Evolutionary conservation across 2,329 filamentous ascomycete species (phyloP).

Genomic region (Alternaria sp.): DNA sequence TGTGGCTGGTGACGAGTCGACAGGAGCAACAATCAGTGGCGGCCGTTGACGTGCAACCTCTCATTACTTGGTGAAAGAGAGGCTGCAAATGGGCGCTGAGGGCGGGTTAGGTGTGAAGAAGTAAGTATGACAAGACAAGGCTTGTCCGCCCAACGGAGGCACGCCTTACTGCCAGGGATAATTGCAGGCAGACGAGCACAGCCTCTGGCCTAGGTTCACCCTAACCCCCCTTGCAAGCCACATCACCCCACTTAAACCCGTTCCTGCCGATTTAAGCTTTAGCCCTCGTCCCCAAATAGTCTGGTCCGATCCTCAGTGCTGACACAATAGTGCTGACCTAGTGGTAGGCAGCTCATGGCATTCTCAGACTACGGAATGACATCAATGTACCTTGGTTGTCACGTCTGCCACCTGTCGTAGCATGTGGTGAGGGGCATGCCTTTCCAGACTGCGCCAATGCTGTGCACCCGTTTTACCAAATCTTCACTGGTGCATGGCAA

Average conservation of each 20-base stretch:
- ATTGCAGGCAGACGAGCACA: slow-evolving; percentile 22
- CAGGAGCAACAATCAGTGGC: slow-evolving; percentile 13
- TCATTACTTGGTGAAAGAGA: slow-evolving; percentile 5
- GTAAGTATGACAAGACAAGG: slow-evolving; percentile 16
- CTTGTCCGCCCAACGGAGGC: slow-evolving; percentile 10
- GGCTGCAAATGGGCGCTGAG: background rate
- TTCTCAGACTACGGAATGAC: background rate
- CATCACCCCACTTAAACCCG: slow-evolving; percentile 29
- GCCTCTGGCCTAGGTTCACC: slow-evolving; percentile 11
- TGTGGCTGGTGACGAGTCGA: slow-evolving; percentile 18
- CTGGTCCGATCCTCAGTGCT: background rate
- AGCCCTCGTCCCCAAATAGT: slow-evolving; percentile 18
- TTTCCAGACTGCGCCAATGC: slow-evolving; percentile 13
- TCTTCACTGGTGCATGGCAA: slow-evolving; percentile 16
- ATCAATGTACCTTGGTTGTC: background rate
- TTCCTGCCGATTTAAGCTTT: slow-evolving; percentile 29
- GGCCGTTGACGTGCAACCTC: slow-evolving; percentile 8
- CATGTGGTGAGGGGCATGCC: slow-evolving; percentile 2
- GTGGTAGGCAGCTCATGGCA: background rate
- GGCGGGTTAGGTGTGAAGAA: background rate
- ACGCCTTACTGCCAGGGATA: slow-evolving; percentile 21
- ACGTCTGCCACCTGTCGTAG: slow-evolving; percentile 1
- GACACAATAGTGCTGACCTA: slow-evolving; percentile 7
- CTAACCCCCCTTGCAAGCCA: slow-evolving; percentile 12
- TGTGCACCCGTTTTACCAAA: slow-evolving; percentile 15